Evolutionary conservation across 2,329 filamentous ascomycete species (phyloP).

Genomic region (Colletotrichum sp.): DNA sequence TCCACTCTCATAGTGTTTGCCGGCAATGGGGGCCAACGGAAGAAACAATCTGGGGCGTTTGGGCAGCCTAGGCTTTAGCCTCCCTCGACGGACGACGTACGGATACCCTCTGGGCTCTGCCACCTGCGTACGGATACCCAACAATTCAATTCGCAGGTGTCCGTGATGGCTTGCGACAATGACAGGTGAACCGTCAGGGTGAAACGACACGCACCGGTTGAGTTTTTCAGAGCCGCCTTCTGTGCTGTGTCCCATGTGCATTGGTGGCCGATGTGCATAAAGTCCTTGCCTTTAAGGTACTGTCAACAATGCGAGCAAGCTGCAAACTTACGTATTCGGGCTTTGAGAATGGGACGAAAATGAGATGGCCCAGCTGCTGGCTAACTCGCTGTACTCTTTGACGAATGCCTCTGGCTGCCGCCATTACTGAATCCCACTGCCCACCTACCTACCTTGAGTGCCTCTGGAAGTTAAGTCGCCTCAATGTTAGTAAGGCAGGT

Average conservation of each 20-base stretch:
- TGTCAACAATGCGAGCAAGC: constrained; percentile 15
- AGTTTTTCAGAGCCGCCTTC: neutral
- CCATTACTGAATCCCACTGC: neutral
- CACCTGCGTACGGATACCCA: neutral
- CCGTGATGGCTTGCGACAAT: neutral
- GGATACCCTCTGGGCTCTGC: neutral
- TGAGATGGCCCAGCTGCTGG: constrained; percentile 2
- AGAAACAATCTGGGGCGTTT: constrained; percentile 15
- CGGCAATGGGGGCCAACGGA: neutral
- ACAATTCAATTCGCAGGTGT: neutral
- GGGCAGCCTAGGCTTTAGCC: neutral
- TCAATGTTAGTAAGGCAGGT: neutral
- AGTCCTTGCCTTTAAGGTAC: neutral
- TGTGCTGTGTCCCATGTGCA: neutral
- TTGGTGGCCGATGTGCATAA: neutral
- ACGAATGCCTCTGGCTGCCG: neutral
- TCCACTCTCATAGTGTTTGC: neutral
- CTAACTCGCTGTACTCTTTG: neutral
- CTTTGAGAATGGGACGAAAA: constrained; percentile 7
- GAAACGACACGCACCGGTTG: neutral
- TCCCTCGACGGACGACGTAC: neutral
- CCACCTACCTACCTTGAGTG: neutral
- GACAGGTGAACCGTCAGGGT: constrained; percentile 5
- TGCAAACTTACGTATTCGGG: constrained; percentile 3
- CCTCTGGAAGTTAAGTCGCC: neutral